phyloP scores from a whole-genome alignment of 106 monocot species.

The Alisma plantagoaquatica region DNA sequence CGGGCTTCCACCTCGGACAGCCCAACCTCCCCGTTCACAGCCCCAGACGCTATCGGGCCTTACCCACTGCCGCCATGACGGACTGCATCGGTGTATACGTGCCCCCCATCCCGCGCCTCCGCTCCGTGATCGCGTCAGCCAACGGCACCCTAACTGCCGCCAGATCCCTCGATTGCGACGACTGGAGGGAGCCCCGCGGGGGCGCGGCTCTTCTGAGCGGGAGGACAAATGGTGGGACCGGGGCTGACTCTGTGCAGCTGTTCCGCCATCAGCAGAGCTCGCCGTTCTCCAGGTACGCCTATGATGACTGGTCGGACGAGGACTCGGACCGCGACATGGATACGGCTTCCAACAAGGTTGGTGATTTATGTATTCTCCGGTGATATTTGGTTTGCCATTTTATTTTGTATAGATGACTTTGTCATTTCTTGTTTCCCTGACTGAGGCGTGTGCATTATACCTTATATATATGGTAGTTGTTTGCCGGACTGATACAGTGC shows the following conservation, averaged over 20 bases:
- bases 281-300: conserved; percentile 20
- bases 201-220: not conserved
- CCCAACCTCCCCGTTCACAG: not conserved
- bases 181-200: conserved; percentile 20
- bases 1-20: not conserved
- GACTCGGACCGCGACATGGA: conserved; percentile 30
- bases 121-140: conserved; percentile 59
- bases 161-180: conserved; percentile 13
- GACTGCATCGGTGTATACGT: conserved; percentile 28
- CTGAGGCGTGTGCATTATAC: too few relatives aligned
- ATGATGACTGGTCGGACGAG: conserved; percentile 31
- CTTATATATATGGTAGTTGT: too few relatives aligned
- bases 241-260: not conserved
- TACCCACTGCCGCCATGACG: not conserved
- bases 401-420: too few relatives aligned
- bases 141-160: conserved; percentile 31
- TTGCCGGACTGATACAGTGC: too few relatives aligned
- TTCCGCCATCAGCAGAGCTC: conserved; percentile 12
- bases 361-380: not conserved
- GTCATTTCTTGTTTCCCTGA: too few relatives aligned
- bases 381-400: not conserved
- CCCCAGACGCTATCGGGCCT: not conserved
- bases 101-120: conserved; percentile 52
- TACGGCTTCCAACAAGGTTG: conserved; percentile 16
- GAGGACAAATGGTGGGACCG: not conserved